Conservation (phyloP, 1,139 yeast species). For the Geotrichum siamense region DNA sequence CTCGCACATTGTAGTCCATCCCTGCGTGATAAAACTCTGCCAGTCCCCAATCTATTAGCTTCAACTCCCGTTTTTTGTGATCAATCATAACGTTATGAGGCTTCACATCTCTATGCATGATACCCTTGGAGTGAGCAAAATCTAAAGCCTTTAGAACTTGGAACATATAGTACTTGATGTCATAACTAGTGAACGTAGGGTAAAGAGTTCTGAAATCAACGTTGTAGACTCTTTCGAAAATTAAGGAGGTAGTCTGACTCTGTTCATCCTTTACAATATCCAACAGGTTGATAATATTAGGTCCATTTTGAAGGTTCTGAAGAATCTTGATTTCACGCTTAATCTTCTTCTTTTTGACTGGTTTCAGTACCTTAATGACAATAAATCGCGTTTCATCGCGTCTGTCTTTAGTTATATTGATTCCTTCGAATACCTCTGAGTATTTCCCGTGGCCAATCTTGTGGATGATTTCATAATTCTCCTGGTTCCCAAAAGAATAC, state of each 20-base stretch:
- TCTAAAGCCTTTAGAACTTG: slow-evolving; percentile 80
- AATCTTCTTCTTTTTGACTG: slow-evolving; percentile 87
- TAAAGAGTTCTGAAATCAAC: slow-evolving; percentile 80
- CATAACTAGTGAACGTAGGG: slow-evolving; percentile 70
- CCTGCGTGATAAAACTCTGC: slow-evolving; percentile 93
- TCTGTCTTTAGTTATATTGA: slow-evolving; percentile 36
- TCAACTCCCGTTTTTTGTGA: slow-evolving; percentile 54
- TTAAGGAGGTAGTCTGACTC: slow-evolving; percentile 85
- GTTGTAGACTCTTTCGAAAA: slow-evolving; percentile 80
- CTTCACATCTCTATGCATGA: slow-evolving; percentile 93
- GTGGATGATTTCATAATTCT: slow-evolving; percentile 72
- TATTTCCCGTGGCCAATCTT: slow-evolving; percentile 93
- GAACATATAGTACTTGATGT: slow-evolving; percentile 76
- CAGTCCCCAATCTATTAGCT: slow-evolving; percentile 93
- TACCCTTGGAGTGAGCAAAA: slow-evolving; percentile 89
- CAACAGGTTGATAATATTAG: slow-evolving; percentile 64
- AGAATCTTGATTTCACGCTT: slow-evolving; percentile 85
- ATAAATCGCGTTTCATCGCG: slow-evolving; percentile 23
- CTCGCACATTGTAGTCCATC: slow-evolving; percentile 87
- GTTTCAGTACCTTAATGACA: slow-evolving; percentile 86
- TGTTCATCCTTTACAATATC: slow-evolving; percentile 76
- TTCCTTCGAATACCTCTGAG: slow-evolving; percentile 81
- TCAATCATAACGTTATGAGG: slow-evolving; percentile 97
- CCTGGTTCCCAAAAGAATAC: slow-evolving; percentile 49
- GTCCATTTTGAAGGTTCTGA: slow-evolving; percentile 72